These are phyloP conservation scores for Termitomyces sp. DNA, from an alignment of 768 basidiomycete genomes.

Conservation along the genomic window DNA sequence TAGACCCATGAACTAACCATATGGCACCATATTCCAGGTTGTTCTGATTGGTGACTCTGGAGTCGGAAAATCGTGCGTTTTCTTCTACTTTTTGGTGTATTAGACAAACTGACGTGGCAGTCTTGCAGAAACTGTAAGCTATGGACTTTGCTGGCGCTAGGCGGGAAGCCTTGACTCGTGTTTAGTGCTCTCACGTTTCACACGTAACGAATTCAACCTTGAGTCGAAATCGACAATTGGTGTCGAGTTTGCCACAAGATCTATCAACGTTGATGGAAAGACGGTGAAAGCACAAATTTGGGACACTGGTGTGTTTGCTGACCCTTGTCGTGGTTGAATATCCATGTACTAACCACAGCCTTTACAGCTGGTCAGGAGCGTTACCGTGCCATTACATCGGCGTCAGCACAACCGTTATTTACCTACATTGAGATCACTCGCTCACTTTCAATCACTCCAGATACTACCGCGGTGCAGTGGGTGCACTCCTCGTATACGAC, in stretches of 20 bases:
- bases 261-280: constrained; percentile 94
- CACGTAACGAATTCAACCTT: constrained; percentile 98
- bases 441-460: constrained; percentile 32
- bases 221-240: constrained; percentile 99
- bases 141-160: background rate
- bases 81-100: constrained; percentile 12
- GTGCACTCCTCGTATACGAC: constrained; percentile 90
- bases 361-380: constrained; percentile 90
- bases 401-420: constrained; percentile 47
- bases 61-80: constrained; percentile 97
- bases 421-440: background rate
- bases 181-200: constrained; percentile 98
- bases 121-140: constrained; percentile 59
- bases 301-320: constrained; percentile 80
- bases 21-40: constrained; percentile 50
- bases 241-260: constrained; percentile 97
- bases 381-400: constrained; percentile 96
- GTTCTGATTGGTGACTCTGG: constrained; percentile 99
- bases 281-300: constrained; percentile 98
- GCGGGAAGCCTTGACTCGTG: constrained; percentile 9
- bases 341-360: constrained; percentile 1
- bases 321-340: background rate
- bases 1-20: constrained; percentile 1
- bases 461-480: constrained; percentile 96
- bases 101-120: constrained; percentile 3